A percentile compares a stretch with the other conserved stretches of the same genome.
These are phyloP conservation scores for Plantago ovata DNA, from an alignment of 257 asterid species.

Conservation along the genomic window DNA sequence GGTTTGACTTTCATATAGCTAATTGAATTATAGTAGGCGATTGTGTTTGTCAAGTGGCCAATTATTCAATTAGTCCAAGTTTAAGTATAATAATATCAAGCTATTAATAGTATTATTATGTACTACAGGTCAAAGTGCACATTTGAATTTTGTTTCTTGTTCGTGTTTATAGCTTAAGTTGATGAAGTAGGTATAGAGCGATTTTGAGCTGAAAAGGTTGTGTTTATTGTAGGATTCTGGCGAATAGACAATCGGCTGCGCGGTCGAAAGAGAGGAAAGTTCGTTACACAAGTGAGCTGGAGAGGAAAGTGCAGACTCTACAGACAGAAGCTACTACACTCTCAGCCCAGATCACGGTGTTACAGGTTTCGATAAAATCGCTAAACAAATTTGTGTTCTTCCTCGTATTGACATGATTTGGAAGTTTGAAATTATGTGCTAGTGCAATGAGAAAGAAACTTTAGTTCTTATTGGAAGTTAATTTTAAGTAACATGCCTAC, in stretches of 20 bases:
- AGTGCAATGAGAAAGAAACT: background rate
- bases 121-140: too few relatives aligned
- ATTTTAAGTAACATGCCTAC: background rate
- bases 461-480: background rate
- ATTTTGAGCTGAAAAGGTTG: constrained; percentile 8
- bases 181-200: constrained; percentile 10
- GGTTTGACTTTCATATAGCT: too few relatives aligned
- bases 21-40: background rate
- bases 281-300: constrained; percentile 78
- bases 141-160: too few relatives aligned
- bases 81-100: too few relatives aligned
- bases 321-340: constrained; percentile 91
- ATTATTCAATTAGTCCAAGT: background rate
- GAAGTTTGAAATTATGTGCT: background rate
- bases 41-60: background rate
- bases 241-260: constrained; percentile 96
- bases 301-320: constrained; percentile 92
- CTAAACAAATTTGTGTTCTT: too few relatives aligned
- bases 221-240: constrained; percentile 61
- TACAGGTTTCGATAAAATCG: constrained; percentile 50
- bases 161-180: too few relatives aligned
- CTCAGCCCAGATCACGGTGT: constrained; percentile 79
- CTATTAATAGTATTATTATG: too few relatives aligned
- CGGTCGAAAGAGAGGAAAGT: constrained; percentile 88
- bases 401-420: too few relatives aligned